Evolutionary conservation across 768 basidiomycete genomes (phyloP), one percentile per base, ranked within the genome.

Genomic region (Psilocybe azurescens): DNA sequence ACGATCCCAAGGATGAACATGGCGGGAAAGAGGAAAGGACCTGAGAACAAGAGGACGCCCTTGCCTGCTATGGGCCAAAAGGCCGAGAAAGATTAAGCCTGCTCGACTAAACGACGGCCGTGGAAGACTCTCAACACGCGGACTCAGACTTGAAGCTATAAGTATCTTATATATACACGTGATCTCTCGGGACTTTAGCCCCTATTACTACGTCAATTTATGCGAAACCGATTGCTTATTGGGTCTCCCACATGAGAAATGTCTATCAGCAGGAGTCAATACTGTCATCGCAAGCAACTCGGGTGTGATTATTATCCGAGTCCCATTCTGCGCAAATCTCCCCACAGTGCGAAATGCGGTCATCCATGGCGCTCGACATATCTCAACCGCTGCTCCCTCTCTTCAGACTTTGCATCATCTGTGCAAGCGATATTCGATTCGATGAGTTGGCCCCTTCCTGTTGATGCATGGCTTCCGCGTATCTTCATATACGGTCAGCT

Each of bases 381-480:
- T 49, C 24, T 54, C 60, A 66, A 56, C 56, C 53, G 55, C 65
- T 56, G 38, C 77, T 81, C 47, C 79, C 78, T 52, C 79, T 71
- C 64, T 78, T 79, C 63, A 79, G 62, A 62, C 71, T 79, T 53
- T 66, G 62, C 70, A 79, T 71, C 78, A 81, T 79, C 56, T 77
- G 77, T 18, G 79, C 77, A 50, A 82, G 72, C 32, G 89, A 89
- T 59, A 86, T 80, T 18, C 89, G 81, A 67, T 88, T 83, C 4
- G 86, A 85, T 5, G 89, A 88, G 70, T 85, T 82, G 20, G 89
- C 88, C 64, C 91, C 89, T 70, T 87, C 84, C 51, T 88, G 89
- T 64, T 85, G 82, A 69, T 93, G 92, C 82, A 92, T 90, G 11
- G 90, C 86, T 75, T 93, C 91, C 13, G 92, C 84, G 67, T 85